Evolutionary conservation across 2,329 filamentous ascomycete genomes (phyloP).

Genomic region (Ophiognomonia clavigignenti-juglandacearum): DNA sequence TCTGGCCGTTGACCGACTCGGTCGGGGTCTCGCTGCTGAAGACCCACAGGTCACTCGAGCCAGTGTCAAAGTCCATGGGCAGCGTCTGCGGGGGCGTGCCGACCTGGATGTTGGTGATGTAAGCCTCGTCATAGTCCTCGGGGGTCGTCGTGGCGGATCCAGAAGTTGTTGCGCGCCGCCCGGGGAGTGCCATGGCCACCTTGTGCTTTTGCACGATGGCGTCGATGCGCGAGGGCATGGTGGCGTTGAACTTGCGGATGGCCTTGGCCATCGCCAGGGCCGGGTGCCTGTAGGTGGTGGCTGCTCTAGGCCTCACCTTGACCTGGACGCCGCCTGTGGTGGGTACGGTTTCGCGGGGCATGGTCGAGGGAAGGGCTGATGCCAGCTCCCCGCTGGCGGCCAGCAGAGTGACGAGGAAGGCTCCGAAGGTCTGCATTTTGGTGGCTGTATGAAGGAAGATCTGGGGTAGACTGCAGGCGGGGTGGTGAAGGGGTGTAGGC

Average conservation of each 20-base stretch:
- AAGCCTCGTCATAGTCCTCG: slow-evolving; percentile 7
- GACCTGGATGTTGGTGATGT: slow-evolving; percentile 12
- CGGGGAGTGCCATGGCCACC: neutral
- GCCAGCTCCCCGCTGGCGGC: slow-evolving; percentile 17
- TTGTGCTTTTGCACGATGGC: slow-evolving; percentile 16
- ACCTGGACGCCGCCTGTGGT: slow-evolving; percentile 7
- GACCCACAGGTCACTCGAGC: slow-evolving; percentile 36
- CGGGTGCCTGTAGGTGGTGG: slow-evolving; percentile 15
- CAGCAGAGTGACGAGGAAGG: slow-evolving; percentile 13
- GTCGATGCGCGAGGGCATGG: slow-evolving; percentile 14
- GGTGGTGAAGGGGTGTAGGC: neutral
- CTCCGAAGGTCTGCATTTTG: slow-evolving; percentile 17
- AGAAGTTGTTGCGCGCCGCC: neutral
- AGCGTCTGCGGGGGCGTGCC: slow-evolving; percentile 30
- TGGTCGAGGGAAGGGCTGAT: slow-evolving; percentile 13
- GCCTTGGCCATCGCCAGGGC: slow-evolving; percentile 18
- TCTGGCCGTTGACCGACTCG: slow-evolving; percentile 19
- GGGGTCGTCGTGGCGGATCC: slow-evolving; percentile 8
- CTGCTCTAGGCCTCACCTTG: slow-evolving; percentile 12
- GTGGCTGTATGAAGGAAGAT: neutral
- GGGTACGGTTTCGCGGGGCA: slow-evolving; percentile 2
- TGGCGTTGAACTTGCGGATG: slow-evolving; percentile 16
- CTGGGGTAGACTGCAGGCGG: too few relatives aligned
- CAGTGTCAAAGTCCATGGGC: slow-evolving; percentile 41
- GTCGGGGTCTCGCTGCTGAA: slow-evolving; percentile 21